Conservation (phyloP, 495 filamentous ascomycete species). For the Glarea lozoyensis region DNA sequence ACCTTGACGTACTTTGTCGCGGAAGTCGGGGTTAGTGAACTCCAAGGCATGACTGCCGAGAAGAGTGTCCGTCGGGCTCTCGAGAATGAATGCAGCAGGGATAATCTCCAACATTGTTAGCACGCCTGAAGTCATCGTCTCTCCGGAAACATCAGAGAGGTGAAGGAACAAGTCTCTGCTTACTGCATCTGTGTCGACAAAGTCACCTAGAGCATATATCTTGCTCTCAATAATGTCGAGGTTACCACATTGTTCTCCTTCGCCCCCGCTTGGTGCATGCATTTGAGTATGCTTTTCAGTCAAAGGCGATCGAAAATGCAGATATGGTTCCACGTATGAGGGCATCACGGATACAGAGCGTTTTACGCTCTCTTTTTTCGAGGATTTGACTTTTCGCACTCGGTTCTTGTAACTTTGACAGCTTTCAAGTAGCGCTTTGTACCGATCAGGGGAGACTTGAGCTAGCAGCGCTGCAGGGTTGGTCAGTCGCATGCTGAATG, state of each 20-base stretch:
- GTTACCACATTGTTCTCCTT: conserved; percentile 1
- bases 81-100: conserved; percentile 26
- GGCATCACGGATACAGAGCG: neutral
- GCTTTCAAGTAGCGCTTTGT: conserved; percentile 14
- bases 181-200: conserved; percentile 33
- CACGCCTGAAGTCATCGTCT: neutral
- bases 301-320: neutral
- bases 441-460: conserved; percentile 21
- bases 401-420: conserved; percentile 1
- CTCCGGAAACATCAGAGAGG: neutral
- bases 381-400: neutral
- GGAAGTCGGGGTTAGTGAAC: conserved; percentile 31
- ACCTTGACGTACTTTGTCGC: conserved; percentile 23
- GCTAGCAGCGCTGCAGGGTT: conserved; percentile 25
- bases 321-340: neutral
- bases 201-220: conserved; percentile 30
- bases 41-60: conserved; percentile 28
- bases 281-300: neutral
- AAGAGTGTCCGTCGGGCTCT: conserved; percentile 19
- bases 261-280: neutral
- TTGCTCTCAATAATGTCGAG: conserved; percentile 18
- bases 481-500: conserved; percentile 29
- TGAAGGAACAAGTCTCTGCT: conserved; percentile 1
- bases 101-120: conserved; percentile 13
- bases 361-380: neutral